Base-by-base conservation (phyloP, 2,329 filamentous ascomycete genomes). In the Hypocreales sp. region DNA sequence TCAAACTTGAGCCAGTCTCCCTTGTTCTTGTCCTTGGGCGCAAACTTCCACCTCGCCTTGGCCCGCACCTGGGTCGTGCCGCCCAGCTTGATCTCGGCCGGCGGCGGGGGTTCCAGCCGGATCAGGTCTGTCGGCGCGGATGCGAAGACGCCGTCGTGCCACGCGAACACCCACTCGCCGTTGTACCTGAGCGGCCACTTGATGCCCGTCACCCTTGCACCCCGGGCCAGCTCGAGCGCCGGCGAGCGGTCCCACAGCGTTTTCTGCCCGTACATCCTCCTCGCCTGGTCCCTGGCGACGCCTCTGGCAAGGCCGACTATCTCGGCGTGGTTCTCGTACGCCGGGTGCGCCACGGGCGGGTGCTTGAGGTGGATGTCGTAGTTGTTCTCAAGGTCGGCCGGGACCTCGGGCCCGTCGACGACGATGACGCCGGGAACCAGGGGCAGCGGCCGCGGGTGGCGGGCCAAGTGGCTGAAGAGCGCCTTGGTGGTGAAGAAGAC, bases 1-100 rank as follows among this genome's bases (percentile, higher is more conserved):
- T 75, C 72, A 40, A 80, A 68, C 35, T 53, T 59, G n/a, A 72
- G 49, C 67, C 67, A 72, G 8, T 57, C 45, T 16, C 54, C 54
- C 14, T 48, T 51, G 8, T 57, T 53, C 26, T 55, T 54, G 14
- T 53, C 47, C 35, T 58, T 61, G 20, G 57, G 54, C 26, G 53
- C 50, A 47, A 66, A 71, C 43, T 58, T 67, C 66, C 66, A 72
- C 31, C 55, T 53, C 9, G 64, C 52, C 22, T 58, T 54, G 8
- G 61, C 67, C 25, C 55, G 55, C 22, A 67, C 50, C 8, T 54
- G 55, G 29, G 58, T 66, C 19, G 53, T 52, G 8, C 53, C 56
- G 5, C 55, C 53, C 45, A 60, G 56, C 17, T 50, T 56, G 11
- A 68, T 50, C 35, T 69, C 58, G 14, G 44, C 46, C 12, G 49